phyloP scores from a whole-genome alignment of 306 rosid species.

The Dalbergia cochinchinensis region DNA sequence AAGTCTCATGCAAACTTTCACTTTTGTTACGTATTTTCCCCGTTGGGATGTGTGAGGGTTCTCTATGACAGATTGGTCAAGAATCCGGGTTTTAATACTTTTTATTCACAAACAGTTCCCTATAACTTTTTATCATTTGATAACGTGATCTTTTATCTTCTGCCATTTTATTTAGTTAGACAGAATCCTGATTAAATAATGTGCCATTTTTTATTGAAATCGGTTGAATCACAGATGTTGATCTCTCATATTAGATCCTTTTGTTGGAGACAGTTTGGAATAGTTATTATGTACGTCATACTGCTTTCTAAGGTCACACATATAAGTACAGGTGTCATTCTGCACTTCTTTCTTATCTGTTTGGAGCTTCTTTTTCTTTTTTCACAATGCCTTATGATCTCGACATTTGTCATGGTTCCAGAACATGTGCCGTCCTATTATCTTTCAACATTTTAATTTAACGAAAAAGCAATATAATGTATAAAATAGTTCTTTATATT shows the following conservation, averaged over 20 bases:
- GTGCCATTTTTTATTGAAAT: conserved; percentile 60
- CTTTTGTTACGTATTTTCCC: conserved; percentile 8
- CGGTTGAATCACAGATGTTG: conserved; percentile 71
- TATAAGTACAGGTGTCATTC: conserved; percentile 91
- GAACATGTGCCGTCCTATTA: conserved; percentile 22
- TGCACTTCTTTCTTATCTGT: conserved; percentile 78
- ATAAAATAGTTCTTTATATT: not conserved
- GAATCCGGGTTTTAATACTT: conserved; percentile 33
- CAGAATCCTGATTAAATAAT: conserved; percentile 57
- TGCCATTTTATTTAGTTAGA: conserved; percentile 43
- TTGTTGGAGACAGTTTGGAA: conserved; percentile 95
- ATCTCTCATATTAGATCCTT: conserved; percentile 76
- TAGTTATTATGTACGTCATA: conserved; percentile 79
- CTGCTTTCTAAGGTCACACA: conserved; percentile 85
- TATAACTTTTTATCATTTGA: conserved; percentile 22
- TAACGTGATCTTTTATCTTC: conserved; percentile 25
- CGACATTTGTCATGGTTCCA: conserved; percentile 49
- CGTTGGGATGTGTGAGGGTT: conserved; percentile 24
- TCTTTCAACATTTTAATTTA: conserved; percentile 1
- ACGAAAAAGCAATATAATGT: conserved; percentile 19
- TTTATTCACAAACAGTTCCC: not conserved
- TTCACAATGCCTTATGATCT: conserved; percentile 42
- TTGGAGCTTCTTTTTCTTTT: conserved; percentile 56
- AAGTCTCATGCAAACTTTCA: conserved; percentile 15
- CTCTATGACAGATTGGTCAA: conserved; percentile 9